These are phyloP conservation scores for Daldinia sp. DNA, from an alignment of 2,329 filamentous ascomycete genomes.

Conservation along the genomic window DNA sequence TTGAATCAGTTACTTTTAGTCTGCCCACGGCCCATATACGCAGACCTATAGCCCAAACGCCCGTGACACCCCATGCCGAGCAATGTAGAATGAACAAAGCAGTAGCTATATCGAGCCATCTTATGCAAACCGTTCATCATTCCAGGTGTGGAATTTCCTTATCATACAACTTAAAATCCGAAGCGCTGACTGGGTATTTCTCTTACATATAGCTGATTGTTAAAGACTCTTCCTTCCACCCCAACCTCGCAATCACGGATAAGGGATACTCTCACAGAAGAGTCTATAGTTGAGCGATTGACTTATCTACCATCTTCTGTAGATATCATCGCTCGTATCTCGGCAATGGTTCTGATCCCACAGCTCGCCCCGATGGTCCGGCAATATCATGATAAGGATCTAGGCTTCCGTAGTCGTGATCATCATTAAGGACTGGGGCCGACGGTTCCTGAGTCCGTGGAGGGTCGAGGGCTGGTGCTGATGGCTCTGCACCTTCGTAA, in stretches of 20 bases:
- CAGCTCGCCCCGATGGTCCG: constrained; percentile 57
- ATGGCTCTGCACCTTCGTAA: constrained; percentile 53
- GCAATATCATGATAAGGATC: constrained; percentile 61
- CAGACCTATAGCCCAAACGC: constrained; percentile 14
- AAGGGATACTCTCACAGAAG: not conserved
- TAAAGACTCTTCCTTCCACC: not conserved
- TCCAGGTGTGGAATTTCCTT: constrained; percentile 19
- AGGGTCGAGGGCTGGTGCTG: constrained; percentile 37
- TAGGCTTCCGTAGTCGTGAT: constrained; percentile 42
- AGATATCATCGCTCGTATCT: constrained; percentile 52
- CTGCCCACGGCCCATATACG: constrained; percentile 8
- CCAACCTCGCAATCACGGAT: not conserved
- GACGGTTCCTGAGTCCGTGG: constrained; percentile 47
- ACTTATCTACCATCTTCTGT: not conserved
- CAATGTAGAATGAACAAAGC: constrained; percentile 13
- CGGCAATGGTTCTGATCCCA: constrained; percentile 50
- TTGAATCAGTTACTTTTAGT: constrained; percentile 10
- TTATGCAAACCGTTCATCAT: constrained; percentile 17
- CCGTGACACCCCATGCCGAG: constrained; percentile 1
- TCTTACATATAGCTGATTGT: constrained; percentile 6
- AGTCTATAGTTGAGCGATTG: not conserved
- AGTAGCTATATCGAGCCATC: constrained; percentile 20
- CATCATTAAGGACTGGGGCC: constrained; percentile 50
- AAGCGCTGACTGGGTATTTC: constrained; percentile 19
- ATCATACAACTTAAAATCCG: constrained; percentile 26